Evolutionary conservation across 208 protist species (phyloP), one percentile per base, ranked within the genome.

Genomic region (Leishmania guyanensis): DNA sequence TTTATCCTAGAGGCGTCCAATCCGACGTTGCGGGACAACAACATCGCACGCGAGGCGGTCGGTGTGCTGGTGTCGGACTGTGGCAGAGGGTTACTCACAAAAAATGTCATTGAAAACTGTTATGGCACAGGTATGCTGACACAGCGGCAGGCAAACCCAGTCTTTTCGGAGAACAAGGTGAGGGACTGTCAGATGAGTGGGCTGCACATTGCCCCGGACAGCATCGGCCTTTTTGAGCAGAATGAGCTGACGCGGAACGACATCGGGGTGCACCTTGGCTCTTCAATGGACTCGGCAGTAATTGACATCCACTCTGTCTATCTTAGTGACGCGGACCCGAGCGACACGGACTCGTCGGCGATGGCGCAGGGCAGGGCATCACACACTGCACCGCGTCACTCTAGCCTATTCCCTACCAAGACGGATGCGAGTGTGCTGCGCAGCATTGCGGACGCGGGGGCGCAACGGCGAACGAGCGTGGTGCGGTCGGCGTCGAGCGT

Each of bases 201-300:
- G 16, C 22, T 97, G 20, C 78, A 91, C 12, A 70, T 96, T 8
- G 84, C 90, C 14, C 75, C 84, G 4, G 92, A 94, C 50, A 90
- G 91, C 14, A 17, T 77, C 29, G 93, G 94, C 33, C 80, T 70
- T 5, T 90, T 95, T 78, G 75, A 66, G 43, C 78, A 81, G 9
- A 97, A 97, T 77, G 78, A 89, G 3, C 75, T 97, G 58, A 88
- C 65, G 65, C 82, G 90, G 51, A 96, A 95, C 80, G 92, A 93
- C 78, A 88, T 96, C 33, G 94, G 92, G 46, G 83, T 97, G 6
- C 94, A 97, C 50, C 78, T 94, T 22, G 94, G 94, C 46, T 92
- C 92, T 46, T 84, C 84, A 26, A 75, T 90, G 51, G 78, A 84
- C 46, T 84, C 81, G 6, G 86, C 88, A 16, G 81, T 81, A 26